Base-by-base conservation (phyloP, 192 early-diverging fungal genomes). In the Chytriomyces sp. region DNA sequence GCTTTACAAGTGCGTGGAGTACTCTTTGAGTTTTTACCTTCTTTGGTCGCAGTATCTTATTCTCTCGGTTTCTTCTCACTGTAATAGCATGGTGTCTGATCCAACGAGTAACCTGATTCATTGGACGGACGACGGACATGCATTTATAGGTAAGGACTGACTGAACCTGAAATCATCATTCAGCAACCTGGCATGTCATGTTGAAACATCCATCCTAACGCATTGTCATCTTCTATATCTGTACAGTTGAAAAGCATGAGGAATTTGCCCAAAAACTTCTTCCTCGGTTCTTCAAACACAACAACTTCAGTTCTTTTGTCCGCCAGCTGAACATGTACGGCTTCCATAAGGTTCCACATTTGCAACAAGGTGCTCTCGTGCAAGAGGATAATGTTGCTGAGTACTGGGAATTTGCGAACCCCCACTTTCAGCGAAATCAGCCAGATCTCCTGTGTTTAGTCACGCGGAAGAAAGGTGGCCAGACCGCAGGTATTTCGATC, bases 331-430 rank as follows among this genome's bases (percentile, higher is more conserved):
- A 90, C 80, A 90, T 90, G 86, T 90, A 99, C 77, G 97, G 94
- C 13, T 99, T 99, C 76, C 96, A 96, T 83, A 99, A 99, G 70
- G 90, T 97, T 13, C 96, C 95, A n/a, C 94, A 97, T 79, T 78
- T 96, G 13, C 93, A 95, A 69, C 93, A 95, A 63, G 97, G 97
- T 44, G 93, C 94, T 2, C 85, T 98, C 45, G 43, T 73, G 9
- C 10, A 59, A 9, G 82, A 92, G 5, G 93, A 94, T 20, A 87
- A 85, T 1, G 88, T 88, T 28, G 87, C 93, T 0, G 97, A 98
- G 80, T 86, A 89, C 64, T 96, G 92, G 93, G 95, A 98, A 82
- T 99, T 99, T 81, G 89, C 86, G 66, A 95, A 99, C 77, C 88
- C 89, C 0, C 90, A 97, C 74, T 99, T 99, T 77, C 92, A 93